Base-by-base conservation (phyloP, 441 rosid species). In the Kokia cookei region DNA sequence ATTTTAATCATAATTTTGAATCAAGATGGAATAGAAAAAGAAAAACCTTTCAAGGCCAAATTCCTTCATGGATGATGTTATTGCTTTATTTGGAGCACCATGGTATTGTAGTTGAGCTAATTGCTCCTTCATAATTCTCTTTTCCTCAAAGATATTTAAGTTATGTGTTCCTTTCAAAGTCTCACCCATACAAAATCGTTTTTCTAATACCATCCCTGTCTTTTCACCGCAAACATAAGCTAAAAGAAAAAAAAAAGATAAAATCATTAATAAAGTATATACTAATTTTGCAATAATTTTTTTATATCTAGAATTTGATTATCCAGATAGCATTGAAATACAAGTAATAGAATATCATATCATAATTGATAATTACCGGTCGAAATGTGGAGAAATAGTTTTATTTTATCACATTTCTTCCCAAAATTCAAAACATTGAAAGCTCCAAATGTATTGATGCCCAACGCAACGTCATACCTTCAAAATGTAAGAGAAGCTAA, bases 1-100 rank as follows among this genome's bases (percentile, higher is more conserved):
- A 45, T 45, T 45, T 11, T 12, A 11, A 2, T 9, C 5, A 45
- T 45, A 10, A 45, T 12, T 45, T 13, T 13, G 50, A 45, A 12
- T 48, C 54, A 48, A 12, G 54, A 9, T 48, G 54, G 15, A 48
- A 32, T 32, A 0, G 8, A 15, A 61, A 84, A 8, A 9, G 6
- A 59, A n/a, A 15, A 55, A 83, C 91, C 91, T 87, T 75, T 75
- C 10, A 26, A 85, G 58, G 74, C 88, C 88, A 72, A 85, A 24
- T 19, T 85, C 76, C 55, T 80, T 81, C 88, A 85, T 86, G 32
- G 81, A 83, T 7, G 43, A 47, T 8, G 72, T 65, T 27, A 80
- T 80, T 35, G 4, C 75, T 37, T 75, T 42, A 1, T 79, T 73
- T 0, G 82, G 40, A 11, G 73, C 76, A 32, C 55, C 57, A 35